Conservation (phyloP, 1,139 yeast genomes). For the Geotrichum bryndzae region DNA sequence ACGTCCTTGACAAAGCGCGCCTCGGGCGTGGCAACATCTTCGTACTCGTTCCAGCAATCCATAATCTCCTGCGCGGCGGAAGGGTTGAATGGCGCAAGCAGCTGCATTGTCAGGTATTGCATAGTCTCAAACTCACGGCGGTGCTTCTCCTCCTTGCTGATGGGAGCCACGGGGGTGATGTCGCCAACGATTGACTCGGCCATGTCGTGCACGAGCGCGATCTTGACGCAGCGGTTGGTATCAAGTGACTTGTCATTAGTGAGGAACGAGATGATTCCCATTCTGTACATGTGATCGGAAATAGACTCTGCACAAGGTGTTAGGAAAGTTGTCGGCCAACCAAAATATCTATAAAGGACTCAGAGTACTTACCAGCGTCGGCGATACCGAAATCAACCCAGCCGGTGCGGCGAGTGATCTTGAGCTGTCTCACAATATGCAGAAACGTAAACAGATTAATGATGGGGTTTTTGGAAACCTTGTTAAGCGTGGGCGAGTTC, state of each 20-base stretch:
- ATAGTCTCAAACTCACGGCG: slow-evolving; percentile 75
- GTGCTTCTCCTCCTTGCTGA: slow-evolving; percentile 69
- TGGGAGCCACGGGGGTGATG: slow-evolving; percentile 77
- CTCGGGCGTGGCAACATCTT: slow-evolving; percentile 71
- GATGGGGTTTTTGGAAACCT: background rate
- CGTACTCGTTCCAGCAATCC: slow-evolving; percentile 86
- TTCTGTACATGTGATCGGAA: slow-evolving; percentile 94
- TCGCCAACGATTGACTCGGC: slow-evolving; percentile 95
- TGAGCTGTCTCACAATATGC: slow-evolving; percentile 68
- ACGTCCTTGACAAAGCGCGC: slow-evolving; percentile 90
- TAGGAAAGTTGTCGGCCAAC: slow-evolving; percentile 13
- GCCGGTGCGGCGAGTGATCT: slow-evolving; percentile 83
- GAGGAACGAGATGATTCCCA: slow-evolving; percentile 79
- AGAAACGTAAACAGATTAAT: slow-evolving; percentile 42
- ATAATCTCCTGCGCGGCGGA: slow-evolving; percentile 59
- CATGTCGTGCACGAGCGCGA: slow-evolving; percentile 86
- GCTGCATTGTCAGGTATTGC: slow-evolving; percentile 46
- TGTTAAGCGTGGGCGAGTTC: slow-evolving; percentile 9
- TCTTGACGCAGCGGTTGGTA: slow-evolving; percentile 64
- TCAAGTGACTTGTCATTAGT: slow-evolving; percentile 48
- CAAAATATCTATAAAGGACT: background rate
- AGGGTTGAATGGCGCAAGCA: slow-evolving; percentile 60
- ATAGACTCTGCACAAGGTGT: slow-evolving; percentile 55
- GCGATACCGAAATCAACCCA: slow-evolving; percentile 78
- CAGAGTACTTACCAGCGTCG: slow-evolving; percentile 34